These are phyloP conservation scores for Neurospora intermedia DNA, from an alignment of 495 filamentous ascomycete genomes.

Conservation along the genomic window DNA sequence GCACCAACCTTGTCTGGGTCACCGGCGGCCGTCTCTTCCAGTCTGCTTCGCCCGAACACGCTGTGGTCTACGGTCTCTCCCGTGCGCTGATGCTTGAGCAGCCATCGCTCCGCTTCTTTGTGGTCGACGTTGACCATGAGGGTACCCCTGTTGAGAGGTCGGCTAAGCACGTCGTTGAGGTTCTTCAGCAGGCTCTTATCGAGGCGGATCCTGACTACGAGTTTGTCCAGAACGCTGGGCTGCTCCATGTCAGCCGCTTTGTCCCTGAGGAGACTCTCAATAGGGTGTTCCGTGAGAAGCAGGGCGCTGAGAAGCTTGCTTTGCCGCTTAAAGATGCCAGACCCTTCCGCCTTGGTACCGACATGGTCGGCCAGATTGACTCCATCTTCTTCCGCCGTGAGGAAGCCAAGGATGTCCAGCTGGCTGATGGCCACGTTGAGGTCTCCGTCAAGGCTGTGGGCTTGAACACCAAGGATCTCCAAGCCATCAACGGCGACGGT, in stretches of 20 bases:
- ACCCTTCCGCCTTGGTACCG: conserved; percentile 14
- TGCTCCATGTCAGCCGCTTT: conserved; percentile 15
- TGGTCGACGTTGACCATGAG: conserved; percentile 15
- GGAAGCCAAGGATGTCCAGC: conserved; percentile 2
- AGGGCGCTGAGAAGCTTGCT: conserved; percentile 16
- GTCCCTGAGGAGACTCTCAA: conserved; percentile 13
- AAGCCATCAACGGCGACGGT: conserved; percentile 28
- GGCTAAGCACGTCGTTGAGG: conserved; percentile 11
- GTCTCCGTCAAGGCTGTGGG: conserved; percentile 20
- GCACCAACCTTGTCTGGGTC: conserved; percentile 26
- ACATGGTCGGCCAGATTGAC: conserved; percentile 14
- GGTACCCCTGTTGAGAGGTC: neutral
- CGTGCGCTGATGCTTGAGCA: conserved; percentile 20
- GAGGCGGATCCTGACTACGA: conserved; percentile 16
- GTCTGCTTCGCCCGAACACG: conserved; percentile 15
- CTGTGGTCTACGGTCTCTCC: conserved; percentile 17
- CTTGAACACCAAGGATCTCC: conserved; percentile 31
- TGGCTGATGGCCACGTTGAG: conserved; percentile 17
- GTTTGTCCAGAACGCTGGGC: conserved; percentile 19
- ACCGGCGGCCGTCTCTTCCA: conserved; percentile 5
- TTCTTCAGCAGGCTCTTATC: conserved; percentile 10
- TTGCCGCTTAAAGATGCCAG: conserved; percentile 4
- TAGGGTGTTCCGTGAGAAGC: conserved; percentile 6
- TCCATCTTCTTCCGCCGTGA: conserved; percentile 19
- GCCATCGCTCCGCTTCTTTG: conserved; percentile 17